Conservation (phyloP, 768 basidiomycete genomes). For the Kwoniella newhampshirensis region DNA sequence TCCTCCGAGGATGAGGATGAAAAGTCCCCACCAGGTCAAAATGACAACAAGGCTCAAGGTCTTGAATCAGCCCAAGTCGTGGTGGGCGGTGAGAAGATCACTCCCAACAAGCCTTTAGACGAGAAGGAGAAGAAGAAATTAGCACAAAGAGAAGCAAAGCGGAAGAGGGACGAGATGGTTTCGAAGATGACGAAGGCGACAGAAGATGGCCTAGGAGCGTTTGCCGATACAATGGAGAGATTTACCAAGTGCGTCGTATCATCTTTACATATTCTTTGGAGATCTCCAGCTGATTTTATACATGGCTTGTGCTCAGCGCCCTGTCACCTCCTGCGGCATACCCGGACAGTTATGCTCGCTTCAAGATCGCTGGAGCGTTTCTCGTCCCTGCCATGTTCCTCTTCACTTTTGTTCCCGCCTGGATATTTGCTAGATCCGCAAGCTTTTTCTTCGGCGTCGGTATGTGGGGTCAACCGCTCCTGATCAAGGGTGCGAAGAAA, state of each 20-base stretch:
- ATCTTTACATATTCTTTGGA: too few species aligned
- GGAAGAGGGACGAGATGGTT: slow-evolving; percentile 53
- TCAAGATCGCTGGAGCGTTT: slow-evolving; percentile 53
- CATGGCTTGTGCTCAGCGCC: slow-evolving; percentile 33
- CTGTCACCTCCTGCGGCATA: slow-evolving; percentile 52
- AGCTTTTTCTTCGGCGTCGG: slow-evolving; percentile 53
- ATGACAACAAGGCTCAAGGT: slow-evolving; percentile 25
- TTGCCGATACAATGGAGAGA: slow-evolving; percentile 53
- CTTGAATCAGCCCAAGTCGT: slow-evolving; percentile 38
- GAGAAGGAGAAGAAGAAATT: slow-evolving; percentile 49
- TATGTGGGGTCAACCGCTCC: slow-evolving; percentile 54
- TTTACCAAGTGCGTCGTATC: slow-evolving; percentile 50
- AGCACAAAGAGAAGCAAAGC: slow-evolving; percentile 49
- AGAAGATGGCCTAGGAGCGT: slow-evolving; percentile 51
- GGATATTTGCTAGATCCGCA: slow-evolving; percentile 49
- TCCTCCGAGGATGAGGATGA: slow-evolving; percentile 44
- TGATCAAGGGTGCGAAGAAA: slow-evolving; percentile 43
- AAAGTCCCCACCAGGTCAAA: slow-evolving; percentile 17
- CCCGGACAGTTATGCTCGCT: slow-evolving; percentile 51
- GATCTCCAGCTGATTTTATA: background rate
- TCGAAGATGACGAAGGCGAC: slow-evolving; percentile 51
- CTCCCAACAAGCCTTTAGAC: slow-evolving; percentile 30
- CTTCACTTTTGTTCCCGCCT: slow-evolving; percentile 50
- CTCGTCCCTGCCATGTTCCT: slow-evolving; percentile 50
- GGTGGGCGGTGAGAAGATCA: slow-evolving; percentile 31